Base-by-base conservation (phyloP, 768 basidiomycete genomes). In the Kwoniella mangroviensis region DNA sequence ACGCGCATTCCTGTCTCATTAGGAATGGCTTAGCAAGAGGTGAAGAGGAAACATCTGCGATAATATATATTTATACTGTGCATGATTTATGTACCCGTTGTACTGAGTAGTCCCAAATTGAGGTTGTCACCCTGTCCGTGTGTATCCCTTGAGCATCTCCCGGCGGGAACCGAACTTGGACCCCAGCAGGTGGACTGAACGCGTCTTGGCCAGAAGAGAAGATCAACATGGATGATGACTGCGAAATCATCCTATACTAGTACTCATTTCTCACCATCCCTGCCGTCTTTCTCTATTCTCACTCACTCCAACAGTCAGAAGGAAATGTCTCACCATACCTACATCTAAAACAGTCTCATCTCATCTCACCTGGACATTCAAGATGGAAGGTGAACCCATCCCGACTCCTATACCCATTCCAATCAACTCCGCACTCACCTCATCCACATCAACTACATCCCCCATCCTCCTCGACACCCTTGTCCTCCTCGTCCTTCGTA, bases 381-480 rank as follows among this genome's bases (percentile, higher is more conserved):
- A 41, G 58, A 60, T 60, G 58, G 58, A 60, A 43, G 58, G 41
- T n/a, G 58, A 60, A 41, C 15, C 41, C 45, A 13, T 49, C 19
- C 45, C 45, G 13, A 49, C 19, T 19, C 45, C 45, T 19, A 10
- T 49, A 19, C 54, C 42, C 22, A 66, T 21, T 21, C 65, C 55
- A 21, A 19, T 45, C 10, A 15, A 12, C 12, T 19, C 19, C 7
- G 26, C 54, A 1, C 53, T 53, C 49, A 34, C 59, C 24, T 12
- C 59, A 55, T n/a, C 67, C 10, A 11, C 42, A 4, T 21, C 34
- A 6, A 34, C 34, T 1, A 34, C 61, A 63, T 71, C 72, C 2
- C 77, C 79, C 4, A 75, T 81, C 43, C 67, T 79, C 11, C 56
- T 79, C 62, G 80, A 81, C 60, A 78, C 80, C 13, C 26, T 76